Evolutionary conservation across 768 basidiomycete species (phyloP).

Genomic region (Podaxis pistillaris): DNA sequence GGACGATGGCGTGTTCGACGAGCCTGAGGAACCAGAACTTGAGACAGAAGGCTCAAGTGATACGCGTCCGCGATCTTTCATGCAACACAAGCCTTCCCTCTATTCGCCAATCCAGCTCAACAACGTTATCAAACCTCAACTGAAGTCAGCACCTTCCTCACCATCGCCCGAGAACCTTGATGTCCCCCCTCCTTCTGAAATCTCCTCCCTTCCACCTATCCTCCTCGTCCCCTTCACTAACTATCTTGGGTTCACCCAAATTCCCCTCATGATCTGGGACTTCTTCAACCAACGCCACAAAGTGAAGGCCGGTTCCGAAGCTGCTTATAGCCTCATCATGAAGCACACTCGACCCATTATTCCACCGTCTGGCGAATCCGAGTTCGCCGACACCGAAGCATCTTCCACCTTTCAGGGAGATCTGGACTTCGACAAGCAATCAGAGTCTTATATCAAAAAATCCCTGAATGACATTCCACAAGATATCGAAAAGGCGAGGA

Average conservation of each 20-base stretch:
- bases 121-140: slow-evolving; percentile 14
- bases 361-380: slow-evolving; percentile 28
- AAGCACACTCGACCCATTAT: slow-evolving; percentile 59
- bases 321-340: slow-evolving; percentile 73
- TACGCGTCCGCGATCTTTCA: slow-evolving; percentile 11
- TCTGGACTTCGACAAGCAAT: slow-evolving; percentile 68
- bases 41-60: slow-evolving; percentile 17
- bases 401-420: slow-evolving; percentile 33
- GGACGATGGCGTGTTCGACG: slow-evolving; percentile 77
- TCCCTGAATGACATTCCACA: slow-evolving; percentile 51
- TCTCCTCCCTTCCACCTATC: slow-evolving; percentile 79
- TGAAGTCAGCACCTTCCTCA: slow-evolving; percentile 20
- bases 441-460: slow-evolving; percentile 69
- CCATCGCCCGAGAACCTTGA: slow-evolving; percentile 27
- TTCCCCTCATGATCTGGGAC: slow-evolving; percentile 87
- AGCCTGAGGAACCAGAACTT: slow-evolving; percentile 39
- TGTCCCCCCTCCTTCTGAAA: slow-evolving; percentile 23
- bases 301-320: slow-evolving; percentile 79
- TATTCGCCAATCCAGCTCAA: slow-evolving; percentile 18
- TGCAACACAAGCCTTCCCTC: slow-evolving; percentile 25
- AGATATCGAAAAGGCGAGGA: slow-evolving; percentile 66
- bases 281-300: slow-evolving; percentile 89
- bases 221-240: slow-evolving; percentile 74
- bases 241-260: slow-evolving; percentile 77
- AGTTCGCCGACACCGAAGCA: slow-evolving; percentile 20